Percentiles rank a stretch among this genome's conserved stretches.
These are phyloP conservation scores for Cerioporus squamosus DNA, from an alignment of 1,284 basidiomycete species.

Conservation along the genomic window DNA sequence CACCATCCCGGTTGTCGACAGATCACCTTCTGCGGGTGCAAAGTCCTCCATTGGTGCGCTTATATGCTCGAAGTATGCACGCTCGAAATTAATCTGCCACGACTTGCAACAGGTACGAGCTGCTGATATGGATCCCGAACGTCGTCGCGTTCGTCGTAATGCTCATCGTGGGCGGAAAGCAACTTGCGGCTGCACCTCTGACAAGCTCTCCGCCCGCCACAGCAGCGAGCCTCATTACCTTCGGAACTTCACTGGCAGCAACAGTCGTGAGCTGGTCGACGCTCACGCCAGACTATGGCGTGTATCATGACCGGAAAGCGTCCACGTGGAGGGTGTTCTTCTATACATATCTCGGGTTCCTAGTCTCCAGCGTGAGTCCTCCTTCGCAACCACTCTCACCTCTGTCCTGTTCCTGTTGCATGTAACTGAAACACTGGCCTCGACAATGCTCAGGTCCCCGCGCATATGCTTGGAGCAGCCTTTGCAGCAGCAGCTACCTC, in stretches of 20 bases:
- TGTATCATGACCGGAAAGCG: slow-evolving; percentile 55
- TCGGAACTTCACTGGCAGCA: slow-evolving; percentile 43
- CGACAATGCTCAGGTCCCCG: slow-evolving; percentile 45
- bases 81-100: not conserved
- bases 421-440: not conserved
- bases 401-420: too few relatives aligned
- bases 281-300: slow-evolving; percentile 61
- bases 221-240: slow-evolving; percentile 37
- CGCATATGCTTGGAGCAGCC: slow-evolving; percentile 68
- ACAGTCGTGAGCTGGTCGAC: slow-evolving; percentile 58
- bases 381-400: not conserved
- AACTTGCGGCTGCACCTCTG: slow-evolving; percentile 38
- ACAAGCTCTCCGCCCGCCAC: slow-evolving; percentile 31
- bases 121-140: slow-evolving; percentile 70
- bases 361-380: slow-evolving; percentile 56
- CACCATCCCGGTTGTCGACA: not conserved
- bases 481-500: slow-evolving; percentile 61
- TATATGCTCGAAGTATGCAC: too few relatives aligned
- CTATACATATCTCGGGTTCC: slow-evolving; percentile 68
- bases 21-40: slow-evolving; percentile 63
- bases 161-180: slow-evolving; percentile 60
- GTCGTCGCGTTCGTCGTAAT: slow-evolving; percentile 69
- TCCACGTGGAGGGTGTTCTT: slow-evolving; percentile 41
- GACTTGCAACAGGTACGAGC: slow-evolving; percentile 48
- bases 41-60: slow-evolving; percentile 59